Percentiles rank a stretch among this genome's conserved stretches.
Conservation (phyloP, 352 stramenopile species). For the Phytopythium boreale region DNA sequence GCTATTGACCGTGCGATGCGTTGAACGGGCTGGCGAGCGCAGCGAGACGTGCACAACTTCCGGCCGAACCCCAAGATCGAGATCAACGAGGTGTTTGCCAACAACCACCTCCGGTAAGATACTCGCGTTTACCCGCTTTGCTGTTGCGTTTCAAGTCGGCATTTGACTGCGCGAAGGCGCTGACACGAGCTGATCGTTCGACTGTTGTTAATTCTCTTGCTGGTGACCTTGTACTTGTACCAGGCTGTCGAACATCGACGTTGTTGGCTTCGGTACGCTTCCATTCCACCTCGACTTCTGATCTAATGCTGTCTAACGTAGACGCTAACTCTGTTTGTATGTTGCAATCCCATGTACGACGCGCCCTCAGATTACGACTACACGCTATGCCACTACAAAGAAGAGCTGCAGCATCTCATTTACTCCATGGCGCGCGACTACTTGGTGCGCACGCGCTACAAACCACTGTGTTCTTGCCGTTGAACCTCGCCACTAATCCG, state of each 20-base stretch:
- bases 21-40: background rate
- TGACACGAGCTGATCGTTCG: background rate
- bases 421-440: slow-evolving; percentile 90
- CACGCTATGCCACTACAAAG: slow-evolving; percentile 91
- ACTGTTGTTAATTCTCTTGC: background rate
- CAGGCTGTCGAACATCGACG: slow-evolving; percentile 63
- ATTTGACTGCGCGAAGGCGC: too few species aligned
- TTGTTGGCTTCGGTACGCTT: slow-evolving; percentile 60
- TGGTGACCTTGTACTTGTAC: background rate
- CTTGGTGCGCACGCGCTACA: slow-evolving; percentile 38
- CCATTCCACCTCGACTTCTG: background rate
- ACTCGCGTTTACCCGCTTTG: too few species aligned
- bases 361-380: slow-evolving; percentile 90
- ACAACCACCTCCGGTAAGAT: slow-evolving; percentile 60
- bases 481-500: background rate
- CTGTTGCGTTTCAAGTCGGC: too few species aligned
- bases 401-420: slow-evolving; percentile 91
- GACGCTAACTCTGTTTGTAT: background rate
- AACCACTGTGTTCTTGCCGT: background rate
- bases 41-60: slow-evolving; percentile 46
- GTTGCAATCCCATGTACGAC: background rate
- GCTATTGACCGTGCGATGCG: background rate
- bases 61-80: slow-evolving; percentile 31
- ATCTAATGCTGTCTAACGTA: background rate
- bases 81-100: slow-evolving; percentile 66